phyloP scores from a whole-genome alignment of 345 rosid species.

The Citrus reticulata region DNA sequence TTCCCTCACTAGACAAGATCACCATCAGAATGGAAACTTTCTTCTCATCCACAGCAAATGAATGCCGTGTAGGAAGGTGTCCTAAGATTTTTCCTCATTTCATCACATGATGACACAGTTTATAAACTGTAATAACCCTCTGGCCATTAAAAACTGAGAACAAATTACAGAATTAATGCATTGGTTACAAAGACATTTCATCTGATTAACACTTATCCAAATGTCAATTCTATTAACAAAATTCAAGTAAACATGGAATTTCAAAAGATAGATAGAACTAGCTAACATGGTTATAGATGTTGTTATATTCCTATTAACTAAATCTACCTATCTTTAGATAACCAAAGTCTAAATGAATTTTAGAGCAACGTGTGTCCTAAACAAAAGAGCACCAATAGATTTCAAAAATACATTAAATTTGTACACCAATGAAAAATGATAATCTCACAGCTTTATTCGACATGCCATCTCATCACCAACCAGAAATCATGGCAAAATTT shows the following conservation, averaged over 20 bases:
- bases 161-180: neutral
- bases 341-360: too few species aligned
- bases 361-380: neutral
- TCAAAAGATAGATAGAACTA: neutral
- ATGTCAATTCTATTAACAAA: neutral
- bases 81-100: conserved; percentile 51
- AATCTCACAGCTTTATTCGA: too few species aligned
- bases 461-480: too few species aligned
- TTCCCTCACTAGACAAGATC: neutral
- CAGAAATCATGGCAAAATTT: too few species aligned
- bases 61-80: conserved; percentile 61
- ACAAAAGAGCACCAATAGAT: too few species aligned
- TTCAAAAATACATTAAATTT: too few species aligned
- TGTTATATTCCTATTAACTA: neutral
- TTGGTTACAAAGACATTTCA: too few species aligned
- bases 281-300: neutral
- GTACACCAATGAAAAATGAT: too few species aligned
- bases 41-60: conserved; percentile 52
- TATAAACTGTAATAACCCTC: neutral
- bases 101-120: conserved; percentile 36
- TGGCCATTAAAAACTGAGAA: too few species aligned
- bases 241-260: neutral
- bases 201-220: too few species aligned
- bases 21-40: conserved; percentile 51
- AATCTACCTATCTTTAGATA: conserved; percentile 1